Conservation (phyloP, 1,139 yeast genomes). For the Lodderomyces elongisporus region DNA sequence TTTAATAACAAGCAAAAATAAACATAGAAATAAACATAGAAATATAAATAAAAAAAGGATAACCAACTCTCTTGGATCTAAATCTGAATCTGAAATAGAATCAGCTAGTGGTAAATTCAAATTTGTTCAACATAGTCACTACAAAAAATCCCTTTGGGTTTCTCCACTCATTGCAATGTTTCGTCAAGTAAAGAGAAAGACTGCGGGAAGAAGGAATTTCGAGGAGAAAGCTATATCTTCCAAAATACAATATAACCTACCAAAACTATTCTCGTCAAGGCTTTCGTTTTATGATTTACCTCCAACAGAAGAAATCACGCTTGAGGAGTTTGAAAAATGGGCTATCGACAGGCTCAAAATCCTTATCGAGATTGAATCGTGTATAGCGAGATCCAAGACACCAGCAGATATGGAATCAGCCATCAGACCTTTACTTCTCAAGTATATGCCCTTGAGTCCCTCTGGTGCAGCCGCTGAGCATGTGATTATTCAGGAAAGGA, state of each 20-base stretch:
- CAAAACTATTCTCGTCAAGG: slow-evolving; percentile 23
- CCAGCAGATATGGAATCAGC: slow-evolving; percentile 60
- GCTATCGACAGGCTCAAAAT: slow-evolving; percentile 87
- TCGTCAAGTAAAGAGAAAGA: slow-evolving; percentile 69
- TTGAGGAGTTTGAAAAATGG: slow-evolving; percentile 92
- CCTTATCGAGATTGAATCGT: slow-evolving; percentile 78
- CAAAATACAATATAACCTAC: slow-evolving; percentile 9
- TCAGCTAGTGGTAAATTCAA: no score
- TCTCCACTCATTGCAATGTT: no score
- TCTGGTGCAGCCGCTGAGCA: slow-evolving; percentile 19
- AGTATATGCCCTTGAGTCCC: slow-evolving; percentile 58
- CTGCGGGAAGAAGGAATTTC: slow-evolving; percentile 70
- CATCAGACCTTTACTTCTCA: slow-evolving; percentile 61
- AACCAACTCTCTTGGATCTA: no score
- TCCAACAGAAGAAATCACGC: slow-evolving; percentile 78
- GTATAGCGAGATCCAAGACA: slow-evolving; percentile 59
- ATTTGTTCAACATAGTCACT: no score
- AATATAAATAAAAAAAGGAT: no score
- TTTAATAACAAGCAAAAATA: no score
- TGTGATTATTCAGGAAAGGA: slow-evolving; percentile 48
- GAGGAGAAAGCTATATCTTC: slow-evolving; percentile 42
- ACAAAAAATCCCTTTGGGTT: no score
- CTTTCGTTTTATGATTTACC: slow-evolving; percentile 68
- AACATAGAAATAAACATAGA: no score
- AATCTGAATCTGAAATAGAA: no score